phyloP scores from a whole-genome alignment of 805 yeast species.

The Metschnikowia corniflorae region DNA sequence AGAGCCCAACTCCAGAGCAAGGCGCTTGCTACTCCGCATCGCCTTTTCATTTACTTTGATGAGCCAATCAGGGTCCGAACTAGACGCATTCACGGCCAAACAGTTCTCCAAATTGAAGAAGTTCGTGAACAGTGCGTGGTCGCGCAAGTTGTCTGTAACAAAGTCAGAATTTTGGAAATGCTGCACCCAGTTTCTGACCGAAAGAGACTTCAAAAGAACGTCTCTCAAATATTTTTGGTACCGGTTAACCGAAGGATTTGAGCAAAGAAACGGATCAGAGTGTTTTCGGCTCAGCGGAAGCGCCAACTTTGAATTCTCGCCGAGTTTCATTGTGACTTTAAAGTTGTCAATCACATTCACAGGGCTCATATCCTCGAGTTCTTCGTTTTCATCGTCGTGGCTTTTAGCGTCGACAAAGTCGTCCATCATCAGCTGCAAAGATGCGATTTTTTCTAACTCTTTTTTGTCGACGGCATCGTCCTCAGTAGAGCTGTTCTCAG shows the following conservation, averaged over 20 bases:
- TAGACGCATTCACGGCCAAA: constrained; percentile 18
- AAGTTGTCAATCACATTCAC: constrained; percentile 11
- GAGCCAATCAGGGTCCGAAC: constrained; percentile 18
- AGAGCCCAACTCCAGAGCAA: constrained; percentile 23
- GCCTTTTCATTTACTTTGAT: constrained; percentile 14
- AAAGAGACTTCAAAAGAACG: constrained; percentile 11
- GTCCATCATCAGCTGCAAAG: constrained; percentile 29
- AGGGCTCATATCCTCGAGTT: constrained; percentile 1
- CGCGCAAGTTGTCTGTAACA: constrained; percentile 19
- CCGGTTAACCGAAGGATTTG: constrained; percentile 32
- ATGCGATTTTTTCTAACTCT: constrained; percentile 1
- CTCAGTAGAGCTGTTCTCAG: not conserved
- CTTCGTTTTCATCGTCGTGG: constrained; percentile 18
- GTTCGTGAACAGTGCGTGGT: constrained; percentile 20
- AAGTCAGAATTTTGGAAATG: constrained; percentile 12
- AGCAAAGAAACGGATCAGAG: constrained; percentile 21
- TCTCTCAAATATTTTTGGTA: constrained; percentile 16
- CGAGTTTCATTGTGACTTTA: constrained; percentile 17
- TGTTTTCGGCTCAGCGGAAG: constrained; percentile 8
- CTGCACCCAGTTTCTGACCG: constrained; percentile 8
- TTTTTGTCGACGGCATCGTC: not conserved
- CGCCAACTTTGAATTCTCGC: constrained; percentile 19
- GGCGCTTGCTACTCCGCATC: constrained; percentile 16
- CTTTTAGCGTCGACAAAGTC: constrained; percentile 26
- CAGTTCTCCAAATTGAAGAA: constrained; percentile 32